Evolutionary conservation across 306 rosid genomes (phyloP).

Genomic region (Lathyrus aphaca): DNA sequence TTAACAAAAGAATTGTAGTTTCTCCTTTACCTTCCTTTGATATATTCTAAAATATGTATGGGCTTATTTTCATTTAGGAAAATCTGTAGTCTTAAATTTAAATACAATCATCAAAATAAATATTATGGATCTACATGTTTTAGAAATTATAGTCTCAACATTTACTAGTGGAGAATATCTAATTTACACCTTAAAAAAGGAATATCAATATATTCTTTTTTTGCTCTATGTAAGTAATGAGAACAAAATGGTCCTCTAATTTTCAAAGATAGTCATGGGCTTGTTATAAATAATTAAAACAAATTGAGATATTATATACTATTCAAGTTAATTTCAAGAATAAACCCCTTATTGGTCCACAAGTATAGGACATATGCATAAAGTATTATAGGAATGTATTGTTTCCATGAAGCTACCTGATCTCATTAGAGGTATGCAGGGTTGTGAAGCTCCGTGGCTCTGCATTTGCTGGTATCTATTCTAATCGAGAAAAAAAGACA

Average conservation of each 20-base stretch:
- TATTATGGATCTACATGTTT: too few relatives aligned
- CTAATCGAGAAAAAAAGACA: not conserved
- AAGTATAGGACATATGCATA: slow-evolving; percentile 7
- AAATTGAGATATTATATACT: not conserved
- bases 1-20: too few relatives aligned
- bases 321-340: slow-evolving; percentile 35
- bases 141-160: too few relatives aligned
- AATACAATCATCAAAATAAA: too few relatives aligned
- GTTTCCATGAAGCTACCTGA: not conserved
- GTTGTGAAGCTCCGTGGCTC: slow-evolving; percentile 26
- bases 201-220: too few relatives aligned
- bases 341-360: slow-evolving; percentile 28
- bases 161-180: too few relatives aligned
- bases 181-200: too few relatives aligned
- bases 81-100: too few relatives aligned
- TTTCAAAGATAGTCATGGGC: not conserved
- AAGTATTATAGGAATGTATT: not conserved
- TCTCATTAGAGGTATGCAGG: not conserved
- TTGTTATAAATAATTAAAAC: not conserved
- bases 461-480: not conserved
- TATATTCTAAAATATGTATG: too few relatives aligned
- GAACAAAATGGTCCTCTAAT: not conserved
- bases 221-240: too few relatives aligned
- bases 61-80: too few relatives aligned
- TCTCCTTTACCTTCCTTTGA: too few relatives aligned